Percentiles rank a stretch among this genome's conserved stretches.
Evolutionary conservation across 148 eudicot species (phyloP).

Genomic region (Arctostaphylos glauca): DNA sequence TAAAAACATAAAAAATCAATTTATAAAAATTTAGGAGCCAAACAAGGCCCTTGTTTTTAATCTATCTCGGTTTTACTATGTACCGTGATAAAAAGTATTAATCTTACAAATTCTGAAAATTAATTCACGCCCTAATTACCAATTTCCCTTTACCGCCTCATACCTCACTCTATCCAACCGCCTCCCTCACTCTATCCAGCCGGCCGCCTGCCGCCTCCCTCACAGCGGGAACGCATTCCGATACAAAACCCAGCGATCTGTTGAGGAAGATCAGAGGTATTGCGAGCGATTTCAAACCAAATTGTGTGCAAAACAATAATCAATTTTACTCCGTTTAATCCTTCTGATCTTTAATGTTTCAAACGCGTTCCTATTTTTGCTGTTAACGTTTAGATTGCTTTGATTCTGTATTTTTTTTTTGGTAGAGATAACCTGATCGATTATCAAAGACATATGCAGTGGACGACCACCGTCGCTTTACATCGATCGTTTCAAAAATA

Average conservation of each 20-base stretch:
- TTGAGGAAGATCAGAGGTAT: constrained; percentile 63
- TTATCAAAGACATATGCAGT: constrained; percentile 45
- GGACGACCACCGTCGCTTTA: constrained; percentile 54
- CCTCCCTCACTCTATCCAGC: no score
- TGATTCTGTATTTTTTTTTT: background rate
- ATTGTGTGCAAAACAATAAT: constrained; percentile 1
- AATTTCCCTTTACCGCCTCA: no score
- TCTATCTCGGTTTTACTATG: no score
- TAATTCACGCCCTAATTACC: no score
- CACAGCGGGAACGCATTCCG: constrained; percentile 50
- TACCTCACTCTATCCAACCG: no score
- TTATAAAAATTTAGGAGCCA: no score
- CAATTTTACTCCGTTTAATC: background rate
- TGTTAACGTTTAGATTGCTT: background rate
- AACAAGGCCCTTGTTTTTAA: no score
- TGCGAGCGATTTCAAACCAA: background rate
- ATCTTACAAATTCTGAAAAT: no score
- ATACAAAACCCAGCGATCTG: constrained; percentile 32
- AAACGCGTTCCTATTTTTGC: no score
- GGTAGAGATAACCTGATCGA: constrained; percentile 61
- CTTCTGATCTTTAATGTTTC: background rate
- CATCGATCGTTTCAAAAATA: constrained; percentile 75
- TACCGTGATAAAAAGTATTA: no score
- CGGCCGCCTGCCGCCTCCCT: no score
- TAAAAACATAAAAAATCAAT: no score